A percentile compares a stretch with the other conserved stretches of the same genome.
Evolutionary conservation across 2,329 filamentous ascomycete genomes (phyloP).

Genomic region (Camillea tinctor): DNA sequence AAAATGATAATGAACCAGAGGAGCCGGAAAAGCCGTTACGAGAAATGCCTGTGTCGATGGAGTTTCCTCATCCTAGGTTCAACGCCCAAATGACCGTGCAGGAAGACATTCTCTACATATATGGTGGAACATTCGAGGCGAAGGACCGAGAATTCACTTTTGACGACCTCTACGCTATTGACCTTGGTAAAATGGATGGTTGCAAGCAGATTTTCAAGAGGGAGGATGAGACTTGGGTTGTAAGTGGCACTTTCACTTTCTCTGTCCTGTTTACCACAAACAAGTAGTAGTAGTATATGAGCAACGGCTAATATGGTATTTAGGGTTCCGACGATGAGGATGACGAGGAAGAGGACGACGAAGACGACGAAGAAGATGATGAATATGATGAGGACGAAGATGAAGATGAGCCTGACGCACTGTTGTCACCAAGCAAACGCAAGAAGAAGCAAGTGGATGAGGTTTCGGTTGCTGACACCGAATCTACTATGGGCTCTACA

Average conservation of each 20-base stretch:
- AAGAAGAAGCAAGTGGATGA: slow-evolving; percentile 52
- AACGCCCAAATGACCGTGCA: slow-evolving; percentile 89
- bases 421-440: slow-evolving; percentile 53
- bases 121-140: slow-evolving; percentile 93
- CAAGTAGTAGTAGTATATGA: background rate
- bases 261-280: slow-evolving; percentile 3
- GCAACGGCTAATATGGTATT: slow-evolving; percentile 5
- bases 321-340: slow-evolving; percentile 51
- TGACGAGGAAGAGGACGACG: slow-evolving; percentile 37
- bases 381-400: slow-evolving; percentile 54
- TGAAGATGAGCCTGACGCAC: slow-evolving; percentile 44
- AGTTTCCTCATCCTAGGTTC: slow-evolving; percentile 87
- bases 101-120: slow-evolving; percentile 89
- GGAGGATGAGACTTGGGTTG: slow-evolving; percentile 80
- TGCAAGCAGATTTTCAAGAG: slow-evolving; percentile 88
- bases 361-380: slow-evolving; percentile 40
- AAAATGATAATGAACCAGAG: slow-evolving; percentile 50
- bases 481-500: slow-evolving; percentile 31
- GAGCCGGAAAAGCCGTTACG: slow-evolving; percentile 58
- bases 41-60: slow-evolving; percentile 67
- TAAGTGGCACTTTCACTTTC: slow-evolving; percentile 42
- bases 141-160: slow-evolving; percentile 94
- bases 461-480: slow-evolving; percentile 38
- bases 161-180: slow-evolving; percentile 89
- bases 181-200: slow-evolving; percentile 92